Percentiles rank a stretch among this genome's conserved stretches.
phyloP scores from a whole-genome alignment of 2,329 filamentous ascomycete genomes.

The Aspergillus udagawae region DNA sequence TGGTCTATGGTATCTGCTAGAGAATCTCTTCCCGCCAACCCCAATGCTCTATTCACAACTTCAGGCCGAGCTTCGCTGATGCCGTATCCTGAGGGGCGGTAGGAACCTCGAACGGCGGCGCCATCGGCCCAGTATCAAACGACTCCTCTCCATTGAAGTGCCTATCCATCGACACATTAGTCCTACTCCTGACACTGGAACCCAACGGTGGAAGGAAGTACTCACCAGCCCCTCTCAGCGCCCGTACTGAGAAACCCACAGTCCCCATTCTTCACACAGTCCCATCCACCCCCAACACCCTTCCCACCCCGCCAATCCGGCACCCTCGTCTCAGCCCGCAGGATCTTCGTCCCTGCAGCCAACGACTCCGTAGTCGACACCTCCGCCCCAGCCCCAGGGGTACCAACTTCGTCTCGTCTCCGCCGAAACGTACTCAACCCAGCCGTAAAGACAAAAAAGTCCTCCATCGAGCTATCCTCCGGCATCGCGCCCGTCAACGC shows the following conservation, averaged over 20 bases:
- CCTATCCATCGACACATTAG: constrained; percentile 21
- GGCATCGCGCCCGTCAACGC: constrained; percentile 77
- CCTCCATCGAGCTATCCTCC: constrained; percentile 64
- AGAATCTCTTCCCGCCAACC: not conserved
- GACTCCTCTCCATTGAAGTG: constrained; percentile 46
- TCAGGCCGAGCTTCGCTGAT: constrained; percentile 7
- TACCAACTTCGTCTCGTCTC: no score
- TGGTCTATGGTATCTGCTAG: not conserved
- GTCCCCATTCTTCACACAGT: constrained; percentile 74
- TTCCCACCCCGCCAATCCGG: constrained; percentile 54
- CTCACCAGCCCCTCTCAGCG: constrained; percentile 83
- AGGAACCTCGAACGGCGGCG: constrained; percentile 17
- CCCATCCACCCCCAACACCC: constrained; percentile 74
- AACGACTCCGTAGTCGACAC: constrained; percentile 5
- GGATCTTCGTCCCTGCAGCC: constrained; percentile 28
- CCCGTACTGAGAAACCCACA: constrained; percentile 76
- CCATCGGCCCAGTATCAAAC: constrained; percentile 38
- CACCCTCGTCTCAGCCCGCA: constrained; percentile 18
- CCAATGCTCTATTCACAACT: constrained; percentile 15
- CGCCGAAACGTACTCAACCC: constrained; percentile 67
- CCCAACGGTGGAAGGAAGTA: constrained; percentile 23
- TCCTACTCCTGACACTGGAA: constrained; percentile 2
- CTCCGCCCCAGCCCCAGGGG: constrained; percentile 23
- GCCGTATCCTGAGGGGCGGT: constrained; percentile 3
- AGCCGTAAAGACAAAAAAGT: constrained; percentile 83